Conservation (phyloP, 1,139 yeast species). For the Magnusiomyces fungicola region DNA sequence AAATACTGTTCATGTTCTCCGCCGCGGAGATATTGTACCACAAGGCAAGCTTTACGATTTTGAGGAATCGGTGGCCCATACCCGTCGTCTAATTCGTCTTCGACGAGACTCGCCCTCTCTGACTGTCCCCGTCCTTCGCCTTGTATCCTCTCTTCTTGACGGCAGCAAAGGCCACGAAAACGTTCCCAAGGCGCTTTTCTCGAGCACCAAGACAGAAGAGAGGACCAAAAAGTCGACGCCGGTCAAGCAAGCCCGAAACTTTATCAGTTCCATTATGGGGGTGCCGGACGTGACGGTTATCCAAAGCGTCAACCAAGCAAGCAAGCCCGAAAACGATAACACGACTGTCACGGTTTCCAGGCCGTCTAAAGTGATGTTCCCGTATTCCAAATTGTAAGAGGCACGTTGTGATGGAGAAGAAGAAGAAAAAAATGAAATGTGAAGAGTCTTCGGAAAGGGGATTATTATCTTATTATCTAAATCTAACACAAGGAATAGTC, state of each 20-base stretch:
- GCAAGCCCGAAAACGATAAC: constrained; percentile 2
- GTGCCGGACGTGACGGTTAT: background rate
- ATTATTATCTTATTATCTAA: no score
- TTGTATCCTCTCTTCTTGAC: constrained; percentile 1
- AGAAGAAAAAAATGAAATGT: no score
- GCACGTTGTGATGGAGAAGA: no score
- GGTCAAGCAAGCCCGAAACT: background rate
- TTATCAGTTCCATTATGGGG: background rate
- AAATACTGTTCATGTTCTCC: background rate
- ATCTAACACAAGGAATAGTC: no score
- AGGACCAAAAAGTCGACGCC: background rate
- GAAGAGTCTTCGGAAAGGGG: no score
- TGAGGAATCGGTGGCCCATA: constrained; percentile 27
- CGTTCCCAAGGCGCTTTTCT: background rate
- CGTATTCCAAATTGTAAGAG: no score
- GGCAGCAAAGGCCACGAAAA: background rate
- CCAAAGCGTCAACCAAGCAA: constrained; percentile 3
- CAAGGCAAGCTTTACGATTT: constrained; percentile 27
- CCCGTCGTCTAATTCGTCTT: constrained; percentile 19
- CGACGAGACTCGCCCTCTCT: constrained; percentile 17
- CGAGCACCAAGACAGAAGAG: background rate
- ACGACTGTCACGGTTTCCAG: background rate
- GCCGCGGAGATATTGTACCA: constrained; percentile 19
- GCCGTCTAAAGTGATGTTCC: background rate
- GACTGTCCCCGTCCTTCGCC: constrained; percentile 2